These are phyloP conservation scores for Bjerkandera adusta DNA, from an alignment of 1,284 basidiomycete genomes.

Conservation along the genomic window DNA sequence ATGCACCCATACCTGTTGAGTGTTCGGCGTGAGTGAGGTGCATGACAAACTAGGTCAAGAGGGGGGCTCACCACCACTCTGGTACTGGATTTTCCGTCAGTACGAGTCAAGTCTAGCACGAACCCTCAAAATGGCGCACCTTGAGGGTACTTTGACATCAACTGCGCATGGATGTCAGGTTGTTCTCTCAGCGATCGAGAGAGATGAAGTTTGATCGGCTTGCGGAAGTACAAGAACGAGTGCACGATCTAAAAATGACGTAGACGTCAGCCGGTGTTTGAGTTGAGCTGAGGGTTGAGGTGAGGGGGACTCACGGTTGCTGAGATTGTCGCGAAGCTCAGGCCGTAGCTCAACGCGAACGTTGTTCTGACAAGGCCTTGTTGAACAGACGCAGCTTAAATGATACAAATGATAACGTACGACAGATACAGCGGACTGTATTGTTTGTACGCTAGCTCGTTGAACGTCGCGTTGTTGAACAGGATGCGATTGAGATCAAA, in stretches of 20 bases:
- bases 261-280: background rate
- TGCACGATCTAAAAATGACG: conserved; percentile 48
- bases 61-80: conserved; percentile 33
- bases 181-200: conserved; percentile 48
- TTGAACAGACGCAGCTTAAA: background rate
- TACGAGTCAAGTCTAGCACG: no score
- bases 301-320: conserved; percentile 36
- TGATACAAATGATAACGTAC: conserved; percentile 16
- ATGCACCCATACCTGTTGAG: conserved; percentile 28
- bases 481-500: conserved; percentile 77
- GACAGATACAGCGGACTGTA: conserved; percentile 89
- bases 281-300: background rate
- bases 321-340: conserved; percentile 67
- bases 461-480: conserved; percentile 53
- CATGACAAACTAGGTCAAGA: background rate
- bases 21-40: background rate
- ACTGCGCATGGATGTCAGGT: conserved; percentile 65
- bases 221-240: conserved; percentile 65
- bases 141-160: conserved; percentile 79
- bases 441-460: conserved; percentile 61
- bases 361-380: conserved; percentile 34
- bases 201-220: conserved; percentile 48
- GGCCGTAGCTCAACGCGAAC: conserved; percentile 48
- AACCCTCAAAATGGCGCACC: conserved; percentile 22
- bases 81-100: no score